Evolutionary conservation across 768 basidiomycete genomes (phyloP), one percentile per base, ranked within the genome.

Genomic region (Harrya chromipes): DNA sequence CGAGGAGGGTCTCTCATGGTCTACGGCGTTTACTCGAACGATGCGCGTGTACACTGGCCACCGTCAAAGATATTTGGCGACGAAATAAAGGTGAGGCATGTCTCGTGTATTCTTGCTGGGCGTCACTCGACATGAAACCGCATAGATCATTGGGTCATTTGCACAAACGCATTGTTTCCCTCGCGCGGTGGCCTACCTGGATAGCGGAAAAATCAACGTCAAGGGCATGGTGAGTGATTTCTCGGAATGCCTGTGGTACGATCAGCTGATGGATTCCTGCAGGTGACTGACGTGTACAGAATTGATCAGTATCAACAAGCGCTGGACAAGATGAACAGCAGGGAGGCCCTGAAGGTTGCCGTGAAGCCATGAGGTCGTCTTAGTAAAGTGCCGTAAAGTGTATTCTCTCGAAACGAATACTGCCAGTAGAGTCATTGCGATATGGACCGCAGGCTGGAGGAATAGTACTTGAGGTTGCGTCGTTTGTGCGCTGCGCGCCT

Each of bases 151-250:
- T 54, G 87, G 89, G 11, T 91, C 90, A 0, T 91, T 92, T 72
- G 84, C 90, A 5, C 90, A 91, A 58, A 84, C 81, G 1, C 82
- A 76, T 72, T 90, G 90, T 68, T 93, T 94, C 80, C 89, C 90
- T 36, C 82, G 91, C 6, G 89, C 90, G 4, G 83, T 93, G 38
- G 84, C 83, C 3, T 91, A 92, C 63, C 79, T 93, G 23, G 90
- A 94, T 56, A 80, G 80, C 53, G 86, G 88, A 14, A 92, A 88
- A 72, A 74, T 93, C 59, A 84, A 78, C 39, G 79, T 86, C 20
- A 83, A 85, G 63, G 87, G 84, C 19, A 87, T 90, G 74, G 85
- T 86, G 45, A 35, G 52, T 33, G 38, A 20, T 31, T 7, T 13
- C 29, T 41, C 23, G 20, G 29, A 33, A 17, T 20, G 13, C 36